Conservation (phyloP, 108 stramenopile genomes). For the Stephanodiscus triporus region DNA sequence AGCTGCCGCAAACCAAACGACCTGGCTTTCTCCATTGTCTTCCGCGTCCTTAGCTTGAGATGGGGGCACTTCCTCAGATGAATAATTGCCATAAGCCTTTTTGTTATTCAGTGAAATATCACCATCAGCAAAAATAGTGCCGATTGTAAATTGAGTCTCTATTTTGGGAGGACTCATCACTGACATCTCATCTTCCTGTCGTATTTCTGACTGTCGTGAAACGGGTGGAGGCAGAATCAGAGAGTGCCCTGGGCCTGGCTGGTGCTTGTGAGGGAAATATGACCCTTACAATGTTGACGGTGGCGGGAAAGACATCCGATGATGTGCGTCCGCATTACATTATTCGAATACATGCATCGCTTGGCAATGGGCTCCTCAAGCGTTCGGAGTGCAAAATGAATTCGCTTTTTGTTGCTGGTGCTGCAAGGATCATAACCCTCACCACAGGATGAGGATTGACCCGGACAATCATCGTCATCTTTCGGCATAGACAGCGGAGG, state of each 20-base stretch:
- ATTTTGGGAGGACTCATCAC: constrained; percentile 3
- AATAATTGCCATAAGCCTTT: constrained; percentile 6
- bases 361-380: constrained; percentile 11
- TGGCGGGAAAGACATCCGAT: neutral
- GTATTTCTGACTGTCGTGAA: neutral
- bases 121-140: constrained; percentile 16
- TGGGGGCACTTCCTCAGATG: constrained; percentile 13
- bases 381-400: constrained; percentile 23
- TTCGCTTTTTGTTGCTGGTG: constrained; percentile 1
- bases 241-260: neutral
- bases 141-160: constrained; percentile 15
- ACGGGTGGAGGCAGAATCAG: neutral
- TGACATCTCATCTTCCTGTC: constrained; percentile 3
- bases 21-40: constrained; percentile 40
- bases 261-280: too few species aligned
- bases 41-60: constrained; percentile 36
- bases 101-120: neutral
- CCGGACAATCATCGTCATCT: too few species aligned
- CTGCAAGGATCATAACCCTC: too few species aligned
- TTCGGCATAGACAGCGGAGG: too few species aligned
- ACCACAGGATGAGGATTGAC: too few species aligned
- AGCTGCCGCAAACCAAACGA: constrained; percentile 38
- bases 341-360: too few species aligned
- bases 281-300: too few species aligned
- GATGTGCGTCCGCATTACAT: neutral